These are phyloP conservation scores for Phytophthora litchii DNA, from an alignment of 352 stramenopile species.

Conservation along the genomic window DNA sequence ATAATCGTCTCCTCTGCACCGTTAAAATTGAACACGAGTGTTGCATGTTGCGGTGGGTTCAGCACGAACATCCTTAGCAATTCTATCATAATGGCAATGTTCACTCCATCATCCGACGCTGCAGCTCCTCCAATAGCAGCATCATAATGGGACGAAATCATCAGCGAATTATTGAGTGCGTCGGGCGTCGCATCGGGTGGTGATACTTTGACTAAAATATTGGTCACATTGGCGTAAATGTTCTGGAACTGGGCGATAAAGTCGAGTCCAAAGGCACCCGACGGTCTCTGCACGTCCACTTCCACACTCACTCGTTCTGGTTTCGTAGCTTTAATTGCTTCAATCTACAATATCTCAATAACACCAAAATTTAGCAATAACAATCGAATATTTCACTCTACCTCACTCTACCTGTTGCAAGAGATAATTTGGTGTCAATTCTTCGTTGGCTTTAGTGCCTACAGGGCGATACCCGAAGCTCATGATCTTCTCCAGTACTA, in stretches of 20 bases:
- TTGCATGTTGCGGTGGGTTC: slow-evolving; percentile 49
- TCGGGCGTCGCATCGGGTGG: slow-evolving; percentile 33
- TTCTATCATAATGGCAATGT: slow-evolving; percentile 85
- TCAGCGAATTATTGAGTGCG: slow-evolving; percentile 52
- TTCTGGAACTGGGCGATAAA: slow-evolving; percentile 86
- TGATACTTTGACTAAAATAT: slow-evolving; percentile 73
- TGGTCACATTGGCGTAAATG: slow-evolving; percentile 87
- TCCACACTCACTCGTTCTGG: slow-evolving; percentile 46
- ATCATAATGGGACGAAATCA: slow-evolving; percentile 85
- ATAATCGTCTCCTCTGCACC: slow-evolving; percentile 82
- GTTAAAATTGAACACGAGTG: slow-evolving; percentile 85
- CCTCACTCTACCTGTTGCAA: slow-evolving; percentile 41
- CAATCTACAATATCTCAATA: slow-evolving; percentile 48
- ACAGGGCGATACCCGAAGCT: slow-evolving; percentile 75
- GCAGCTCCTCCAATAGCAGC: slow-evolving; percentile 72
- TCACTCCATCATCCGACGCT: slow-evolving; percentile 79
- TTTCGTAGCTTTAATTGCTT: slow-evolving; percentile 51
- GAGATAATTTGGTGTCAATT: slow-evolving; percentile 62
- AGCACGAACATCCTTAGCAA: slow-evolving; percentile 53
- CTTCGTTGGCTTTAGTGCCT: slow-evolving; percentile 68
- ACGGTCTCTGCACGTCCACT: slow-evolving; percentile 69
- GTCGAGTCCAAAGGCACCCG: slow-evolving; percentile 74
- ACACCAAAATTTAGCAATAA: slow-evolving; percentile 15
- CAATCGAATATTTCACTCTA: slow-evolving; percentile 2
- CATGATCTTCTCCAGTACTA: slow-evolving; percentile 71